These are phyloP conservation scores for Syzygium grande DNA, from an alignment of 345 rosid species.

Conservation along the genomic window DNA sequence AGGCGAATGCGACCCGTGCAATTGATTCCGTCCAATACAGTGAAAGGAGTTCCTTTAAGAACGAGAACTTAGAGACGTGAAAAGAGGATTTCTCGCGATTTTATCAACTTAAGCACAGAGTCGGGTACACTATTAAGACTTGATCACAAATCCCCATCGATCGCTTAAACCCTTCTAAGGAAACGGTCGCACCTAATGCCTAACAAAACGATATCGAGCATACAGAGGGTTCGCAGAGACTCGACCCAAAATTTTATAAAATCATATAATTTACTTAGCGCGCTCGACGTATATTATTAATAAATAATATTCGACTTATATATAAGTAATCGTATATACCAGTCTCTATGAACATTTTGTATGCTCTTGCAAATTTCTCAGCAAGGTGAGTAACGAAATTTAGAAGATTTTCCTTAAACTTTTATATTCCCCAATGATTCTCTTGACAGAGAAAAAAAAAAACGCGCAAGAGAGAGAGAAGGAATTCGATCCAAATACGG, in stretches of 20 bases:
- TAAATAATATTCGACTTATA: background rate
- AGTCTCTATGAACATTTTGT: background rate
- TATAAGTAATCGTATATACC: background rate
- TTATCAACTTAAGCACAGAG: accelerated
- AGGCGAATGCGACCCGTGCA: accelerated
- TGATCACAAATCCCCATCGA: accelerated
- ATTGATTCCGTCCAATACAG: background rate
- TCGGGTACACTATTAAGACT: background rate
- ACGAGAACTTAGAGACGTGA: accelerated
- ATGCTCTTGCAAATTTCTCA: background rate
- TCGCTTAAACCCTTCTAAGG: background rate
- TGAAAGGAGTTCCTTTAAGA: background rate
- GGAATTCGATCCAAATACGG: background rate
- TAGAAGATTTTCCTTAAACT: background rate
- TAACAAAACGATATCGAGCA: accelerated
- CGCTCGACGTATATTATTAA: background rate
- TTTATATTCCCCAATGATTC: background rate
- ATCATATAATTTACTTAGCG: accelerated
- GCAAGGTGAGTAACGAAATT: background rate
- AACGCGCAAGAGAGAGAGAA: background rate
- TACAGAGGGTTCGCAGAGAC: accelerated
- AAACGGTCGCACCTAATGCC: accelerated
- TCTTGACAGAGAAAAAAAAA: background rate
- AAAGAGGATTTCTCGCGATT: background rate
- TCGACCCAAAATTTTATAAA: accelerated